Conservation (phyloP, 2,329 filamentous ascomycete species). For the Parafenestella ontariensis region DNA sequence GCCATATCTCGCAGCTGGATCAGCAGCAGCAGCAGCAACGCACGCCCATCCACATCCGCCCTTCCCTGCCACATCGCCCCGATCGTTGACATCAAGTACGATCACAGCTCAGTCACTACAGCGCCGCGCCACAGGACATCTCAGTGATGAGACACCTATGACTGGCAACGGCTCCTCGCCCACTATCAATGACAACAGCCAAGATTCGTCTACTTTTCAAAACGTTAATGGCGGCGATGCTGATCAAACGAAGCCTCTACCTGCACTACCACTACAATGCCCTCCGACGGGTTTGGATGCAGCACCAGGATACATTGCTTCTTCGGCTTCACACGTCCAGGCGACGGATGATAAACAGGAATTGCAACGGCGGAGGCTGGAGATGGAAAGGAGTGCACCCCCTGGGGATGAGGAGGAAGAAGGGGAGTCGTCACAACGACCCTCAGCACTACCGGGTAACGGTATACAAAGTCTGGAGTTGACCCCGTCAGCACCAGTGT, state of each 20-base stretch:
- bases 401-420: constrained; percentile 34
- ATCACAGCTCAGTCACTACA: constrained; percentile 21
- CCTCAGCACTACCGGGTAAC: constrained; percentile 25
- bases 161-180: constrained; percentile 29
- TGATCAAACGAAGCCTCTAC: constrained; percentile 25
- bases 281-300: constrained; percentile 19
- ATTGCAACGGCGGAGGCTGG: constrained; percentile 61
- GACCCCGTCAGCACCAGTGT: constrained; percentile 39
- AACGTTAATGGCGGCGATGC: constrained; percentile 11
- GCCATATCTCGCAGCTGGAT: constrained; percentile 28
- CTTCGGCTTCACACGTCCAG: constrained; percentile 41
- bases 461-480: constrained; percentile 16
- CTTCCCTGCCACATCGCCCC: constrained; percentile 12
- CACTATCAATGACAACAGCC: constrained; percentile 28
- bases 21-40: constrained; percentile 33
- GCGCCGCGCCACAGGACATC: constrained; percentile 16
- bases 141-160: constrained; percentile 21
- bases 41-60: constrained; percentile 35
- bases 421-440: constrained; percentile 19
- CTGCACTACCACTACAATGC: constrained; percentile 28
- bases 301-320: constrained; percentile 36
- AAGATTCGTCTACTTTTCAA: constrained; percentile 10
- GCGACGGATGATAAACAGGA: constrained; percentile 79
- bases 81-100: constrained; percentile 3
- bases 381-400: constrained; percentile 53